A percentile compares a stretch with the other conserved stretches of the same genome.
Conservation (phyloP, 176 grass and related monocot species). For the Phragmites australis region DNA sequence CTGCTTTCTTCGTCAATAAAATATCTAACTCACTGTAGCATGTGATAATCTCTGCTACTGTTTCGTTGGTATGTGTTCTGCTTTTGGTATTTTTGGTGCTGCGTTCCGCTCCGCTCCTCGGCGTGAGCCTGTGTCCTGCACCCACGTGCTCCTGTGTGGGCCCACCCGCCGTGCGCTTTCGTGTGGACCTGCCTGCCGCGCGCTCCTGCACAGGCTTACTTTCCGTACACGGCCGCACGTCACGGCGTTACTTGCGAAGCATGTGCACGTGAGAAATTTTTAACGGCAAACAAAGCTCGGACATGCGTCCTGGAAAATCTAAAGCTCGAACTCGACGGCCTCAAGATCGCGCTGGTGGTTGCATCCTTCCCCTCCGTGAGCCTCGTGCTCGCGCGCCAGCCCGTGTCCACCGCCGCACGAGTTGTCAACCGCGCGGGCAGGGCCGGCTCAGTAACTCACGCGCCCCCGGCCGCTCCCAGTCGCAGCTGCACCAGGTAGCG, state of each 20-base stretch:
- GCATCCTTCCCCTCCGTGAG: not conserved
- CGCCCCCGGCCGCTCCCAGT: not conserved
- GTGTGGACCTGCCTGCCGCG: too few species aligned
- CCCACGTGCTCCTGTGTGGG: too few species aligned
- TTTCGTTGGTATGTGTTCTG: too few species aligned
- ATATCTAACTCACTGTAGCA: not conserved
- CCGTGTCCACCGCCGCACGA: not conserved
- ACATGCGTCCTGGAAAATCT: not conserved
- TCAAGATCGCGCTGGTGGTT: not conserved
- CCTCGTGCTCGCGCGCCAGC: not conserved
- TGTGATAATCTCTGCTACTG: not conserved
- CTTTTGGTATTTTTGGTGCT: too few species aligned
- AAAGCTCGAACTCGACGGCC: not conserved
- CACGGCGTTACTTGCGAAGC: too few species aligned
- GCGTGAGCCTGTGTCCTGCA: too few species aligned
- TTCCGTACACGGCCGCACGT: too few species aligned
- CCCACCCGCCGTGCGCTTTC: too few species aligned
- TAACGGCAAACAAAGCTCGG: not conserved
- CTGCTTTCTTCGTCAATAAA: not conserved
- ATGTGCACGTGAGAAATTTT: not conserved
- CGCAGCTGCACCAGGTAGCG: slow-evolving; percentile 19
- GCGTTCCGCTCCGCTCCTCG: too few species aligned
- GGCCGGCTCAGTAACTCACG: not conserved
- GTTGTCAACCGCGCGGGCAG: not conserved
- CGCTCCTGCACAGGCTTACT: too few species aligned